A percentile compares a stretch with the other conserved stretches of the same genome.
Evolutionary conservation across 2,329 filamentous ascomycete species (phyloP).

Genomic region (Neonectria hederae): DNA sequence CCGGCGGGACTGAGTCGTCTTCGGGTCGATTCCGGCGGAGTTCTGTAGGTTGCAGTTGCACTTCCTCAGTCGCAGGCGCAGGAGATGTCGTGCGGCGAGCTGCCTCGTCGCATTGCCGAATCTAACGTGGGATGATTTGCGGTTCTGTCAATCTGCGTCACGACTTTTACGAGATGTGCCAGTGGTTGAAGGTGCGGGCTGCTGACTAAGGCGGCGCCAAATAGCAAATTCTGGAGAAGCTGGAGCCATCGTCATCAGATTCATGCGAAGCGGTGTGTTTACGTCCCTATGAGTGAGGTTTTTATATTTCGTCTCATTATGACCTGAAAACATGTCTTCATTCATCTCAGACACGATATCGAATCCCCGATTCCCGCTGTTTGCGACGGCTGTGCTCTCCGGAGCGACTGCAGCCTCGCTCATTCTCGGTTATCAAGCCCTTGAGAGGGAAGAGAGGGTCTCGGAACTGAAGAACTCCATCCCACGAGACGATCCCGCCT

Average conservation of each 20-base stretch:
- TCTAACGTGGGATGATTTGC: conserved; percentile 14
- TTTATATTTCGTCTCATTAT: conserved; percentile 21
- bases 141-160: conserved; percentile 17
- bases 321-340: conserved; percentile 51
- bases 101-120: conserved; percentile 13
- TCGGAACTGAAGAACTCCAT: conserved; percentile 69
- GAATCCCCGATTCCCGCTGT: conserved; percentile 67
- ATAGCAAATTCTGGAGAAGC: conserved; percentile 2
- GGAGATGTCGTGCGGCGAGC: not conserved
- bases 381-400: conserved; percentile 74
- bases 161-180: conserved; percentile 25
- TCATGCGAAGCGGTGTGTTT: conserved; percentile 4
- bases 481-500: conserved; percentile 47
- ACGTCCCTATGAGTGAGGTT: not conserved
- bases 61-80: not conserved
- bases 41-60: not conserved
- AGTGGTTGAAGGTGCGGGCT: conserved; percentile 16
- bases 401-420: conserved; percentile 68
- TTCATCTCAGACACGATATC: conserved; percentile 55
- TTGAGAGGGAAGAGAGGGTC: conserved; percentile 64
- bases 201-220: conserved; percentile 34
- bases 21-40: not conserved
- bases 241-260: conserved; percentile 2
- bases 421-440: conserved; percentile 69
- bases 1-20: conserved; percentile 12